Percentiles rank a stretch among this genome's conserved stretches.
Evolutionary conservation across 2,329 filamentous ascomycete species (phyloP).

Genomic region (Epichloe baconii): DNA sequence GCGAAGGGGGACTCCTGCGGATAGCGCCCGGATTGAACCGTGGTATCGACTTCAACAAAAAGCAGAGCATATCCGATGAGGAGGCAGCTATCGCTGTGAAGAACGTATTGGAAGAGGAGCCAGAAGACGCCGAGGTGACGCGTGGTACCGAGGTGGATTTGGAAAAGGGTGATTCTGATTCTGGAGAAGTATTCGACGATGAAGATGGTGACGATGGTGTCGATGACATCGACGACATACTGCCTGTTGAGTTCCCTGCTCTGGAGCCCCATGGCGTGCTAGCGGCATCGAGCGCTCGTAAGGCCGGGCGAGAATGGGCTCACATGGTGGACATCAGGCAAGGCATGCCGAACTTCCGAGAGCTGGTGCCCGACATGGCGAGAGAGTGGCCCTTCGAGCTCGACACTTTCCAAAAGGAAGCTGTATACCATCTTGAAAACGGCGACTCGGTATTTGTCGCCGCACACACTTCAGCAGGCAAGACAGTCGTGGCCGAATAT

Average conservation of each 20-base stretch:
- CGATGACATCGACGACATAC: conserved; percentile 66
- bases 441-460: conserved; percentile 97
- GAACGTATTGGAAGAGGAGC: conserved; percentile 41
- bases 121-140: conserved; percentile 24
- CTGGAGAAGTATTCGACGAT: conserved; percentile 18
- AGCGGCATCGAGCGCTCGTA: conserved; percentile 56
- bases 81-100: conserved; percentile 59
- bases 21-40: conserved; percentile 69
- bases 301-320: conserved; percentile 79
- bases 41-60: conserved; percentile 59
- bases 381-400: conserved; percentile 93
- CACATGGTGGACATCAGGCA: conserved; percentile 96
- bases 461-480: conserved; percentile 92
- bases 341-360: conserved; percentile 85
- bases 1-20: conserved; percentile 67
- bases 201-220: conserved; percentile 43
- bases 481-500: conserved; percentile 96
- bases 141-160: conserved; percentile 18
- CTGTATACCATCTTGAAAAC: conserved; percentile 90
- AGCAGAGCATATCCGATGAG: conserved; percentile 40
- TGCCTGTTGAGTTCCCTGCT: conserved; percentile 88
- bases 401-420: conserved; percentile 97
- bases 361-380: conserved; percentile 92
- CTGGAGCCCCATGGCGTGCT: conserved; percentile 73
- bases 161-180: conserved; percentile 8